Base-by-base conservation (phyloP, 257 asterid genomes). In the Capsicum chinense region DNA sequence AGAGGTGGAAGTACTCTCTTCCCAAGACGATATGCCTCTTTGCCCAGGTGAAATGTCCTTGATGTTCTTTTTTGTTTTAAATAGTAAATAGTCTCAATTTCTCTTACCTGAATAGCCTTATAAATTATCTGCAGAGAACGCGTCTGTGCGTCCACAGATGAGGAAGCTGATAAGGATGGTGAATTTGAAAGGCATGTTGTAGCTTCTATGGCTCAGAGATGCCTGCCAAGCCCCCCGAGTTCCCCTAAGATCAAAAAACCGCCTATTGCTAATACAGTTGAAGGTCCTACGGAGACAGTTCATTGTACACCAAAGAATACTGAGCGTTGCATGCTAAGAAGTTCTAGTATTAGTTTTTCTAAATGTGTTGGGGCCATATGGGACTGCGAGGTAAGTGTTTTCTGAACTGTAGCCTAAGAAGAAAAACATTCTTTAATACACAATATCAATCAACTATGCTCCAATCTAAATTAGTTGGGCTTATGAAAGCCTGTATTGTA, bases 21-120 rank as follows among this genome's bases (percentile, higher is more conserved):
- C 87, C 97, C 97, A 52, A 90, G 99, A 84, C 95, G 97, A 47
- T 94, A 95, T 88, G 96, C 98, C 73, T 94, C 99, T 42, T 88
- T 94, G 88, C 99, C 99, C 68, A 92, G 99, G 99, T 93, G 87
- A 85, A 80, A 66, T 78, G 66, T 2, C 82, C 33, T 78, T 69
- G 56, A 42, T 69, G 79, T 69, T 42, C 50, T 54, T 15, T 78
- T 54, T 56, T 78, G 33, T 26, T n/a, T 54, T 33, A 54, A 14
- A 4, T 47, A 10, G 35, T 44, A n/a, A 81, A 64, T 57, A 58
- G 44, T 13, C 19, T 14, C 59, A 64, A 66, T 83, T 83, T 16
- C 44, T 64, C 42, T 60, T 83, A 84, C 50, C 66, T 33, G 63
- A 78, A 54, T 78, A 7, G 6, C 66, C 48, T 78, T 64, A 78